Conservation (phyloP, 2,329 filamentous ascomycete genomes). For the Fusarium scirpi region DNA sequence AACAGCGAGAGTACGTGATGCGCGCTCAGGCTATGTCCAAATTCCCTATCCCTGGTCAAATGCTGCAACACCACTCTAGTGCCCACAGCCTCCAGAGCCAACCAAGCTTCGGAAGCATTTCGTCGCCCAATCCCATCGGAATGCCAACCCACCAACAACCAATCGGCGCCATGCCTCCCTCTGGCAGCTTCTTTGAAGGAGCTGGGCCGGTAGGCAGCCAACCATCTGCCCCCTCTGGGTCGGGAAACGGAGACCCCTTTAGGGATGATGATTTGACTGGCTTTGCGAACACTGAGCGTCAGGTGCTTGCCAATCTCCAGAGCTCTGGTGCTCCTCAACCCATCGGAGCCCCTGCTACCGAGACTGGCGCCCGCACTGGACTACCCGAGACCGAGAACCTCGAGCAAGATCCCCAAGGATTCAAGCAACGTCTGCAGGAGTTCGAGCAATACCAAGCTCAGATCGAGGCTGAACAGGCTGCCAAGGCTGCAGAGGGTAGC, state of each 20-base stretch:
- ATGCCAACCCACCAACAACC: conserved; percentile 62
- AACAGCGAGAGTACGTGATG: conserved; percentile 92
- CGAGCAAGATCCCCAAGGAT: conserved; percentile 67
- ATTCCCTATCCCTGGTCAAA: conserved; percentile 68
- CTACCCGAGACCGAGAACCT: conserved; percentile 65
- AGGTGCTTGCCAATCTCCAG: conserved; percentile 60
- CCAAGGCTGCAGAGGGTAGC: conserved; percentile 46
- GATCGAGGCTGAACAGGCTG: conserved; percentile 68
- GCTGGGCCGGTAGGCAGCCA: conserved; percentile 54
- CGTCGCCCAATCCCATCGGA: conserved; percentile 84
- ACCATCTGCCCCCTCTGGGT: conserved; percentile 39
- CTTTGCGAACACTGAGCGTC: conserved; percentile 66
- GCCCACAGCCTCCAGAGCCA: conserved; percentile 97
- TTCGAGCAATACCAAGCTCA: conserved; percentile 84
- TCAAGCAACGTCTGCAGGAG: conserved; percentile 80
- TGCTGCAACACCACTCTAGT: conserved; percentile 91
- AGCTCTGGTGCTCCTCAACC: conserved; percentile 52
- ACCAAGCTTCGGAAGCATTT: conserved; percentile 94
- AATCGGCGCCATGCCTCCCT: conserved; percentile 69
- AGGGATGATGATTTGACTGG: conserved; percentile 81
- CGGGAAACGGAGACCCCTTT: conserved; percentile 63
- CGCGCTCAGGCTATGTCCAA: conserved; percentile 85
- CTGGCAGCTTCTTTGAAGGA: conserved; percentile 77
- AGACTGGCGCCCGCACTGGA: conserved; percentile 56
- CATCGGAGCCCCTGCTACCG: conserved; percentile 51